Conservation (phyloP, 805 yeast genomes). For the Ogataea henricii region DNA sequence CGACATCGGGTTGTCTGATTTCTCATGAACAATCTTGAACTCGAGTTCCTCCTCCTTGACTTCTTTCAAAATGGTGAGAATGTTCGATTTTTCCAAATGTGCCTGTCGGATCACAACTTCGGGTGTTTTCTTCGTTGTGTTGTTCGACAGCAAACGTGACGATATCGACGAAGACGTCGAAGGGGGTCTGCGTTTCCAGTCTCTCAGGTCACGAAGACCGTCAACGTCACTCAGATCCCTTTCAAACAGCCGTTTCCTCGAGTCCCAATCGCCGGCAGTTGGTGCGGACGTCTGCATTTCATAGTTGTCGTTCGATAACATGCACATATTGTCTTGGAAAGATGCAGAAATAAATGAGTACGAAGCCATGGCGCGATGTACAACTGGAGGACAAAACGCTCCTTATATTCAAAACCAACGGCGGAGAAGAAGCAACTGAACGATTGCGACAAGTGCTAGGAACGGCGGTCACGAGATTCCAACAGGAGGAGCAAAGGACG, state of each 20-base stretch:
- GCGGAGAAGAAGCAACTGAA: background rate
- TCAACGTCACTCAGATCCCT: background rate
- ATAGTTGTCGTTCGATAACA: background rate
- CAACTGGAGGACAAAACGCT: background rate
- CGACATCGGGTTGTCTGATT: background rate
- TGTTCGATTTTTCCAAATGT: conserved; percentile 19
- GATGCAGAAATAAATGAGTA: conserved; percentile 2
- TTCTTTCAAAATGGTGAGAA: conserved; percentile 13
- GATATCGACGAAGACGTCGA: conserved; percentile 10
- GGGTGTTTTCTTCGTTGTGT: conserved; percentile 12
- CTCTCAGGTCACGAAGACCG: background rate
- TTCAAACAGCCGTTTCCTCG: conserved; percentile 3
- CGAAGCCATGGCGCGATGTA: conserved; percentile 1
- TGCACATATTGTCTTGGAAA: background rate
- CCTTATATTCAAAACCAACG: background rate
- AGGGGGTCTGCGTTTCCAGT: conserved; percentile 10
- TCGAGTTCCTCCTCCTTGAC: conserved; percentile 3
- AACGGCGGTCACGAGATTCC: background rate
- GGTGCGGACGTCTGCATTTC: background rate
- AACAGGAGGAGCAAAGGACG: background rate
- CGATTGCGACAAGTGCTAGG: background rate
- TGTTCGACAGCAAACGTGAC: conserved; percentile 1
- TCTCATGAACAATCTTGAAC: conserved; percentile 9
- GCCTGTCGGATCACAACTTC: conserved; percentile 24
- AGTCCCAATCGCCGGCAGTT: background rate